Evolutionary conservation across 345 rosid species (phyloP), one percentile per base, ranked within the genome.

Genomic region (Arabidopsis arenosa): DNA sequence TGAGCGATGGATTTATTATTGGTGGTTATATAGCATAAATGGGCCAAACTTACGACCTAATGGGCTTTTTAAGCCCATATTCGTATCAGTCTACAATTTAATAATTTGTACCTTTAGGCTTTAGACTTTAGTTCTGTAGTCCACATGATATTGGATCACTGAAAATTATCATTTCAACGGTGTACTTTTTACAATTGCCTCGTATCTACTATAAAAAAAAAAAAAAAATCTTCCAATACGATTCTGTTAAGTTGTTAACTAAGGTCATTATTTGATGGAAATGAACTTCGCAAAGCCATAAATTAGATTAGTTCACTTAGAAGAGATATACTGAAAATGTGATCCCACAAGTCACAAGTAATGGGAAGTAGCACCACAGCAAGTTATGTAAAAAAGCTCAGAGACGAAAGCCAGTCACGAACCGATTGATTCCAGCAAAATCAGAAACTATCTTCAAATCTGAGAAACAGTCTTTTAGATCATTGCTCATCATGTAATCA

Each of bases 391-490:
- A 72, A 57, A 40, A 28, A 28, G 33, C 65, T 84, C 80, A 83
- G 54, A 9, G 79, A 48, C 75, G 85, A 74, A 89, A 85, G 36
- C 92, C 97, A 33, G 88, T 86, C 62, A 89, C 83, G 53, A 90
- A 92, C 55, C 92, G 85, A 59, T 59, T 73, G 54, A 90, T 77
- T 30, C 93, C 97, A 68, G 88, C 88, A 75, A 85, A 92, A 81
- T 94, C 98, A 6, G 89, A 68, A 66, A 85, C 88, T 11, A 82
- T 66, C 49, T 73, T 78, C 52, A 88, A 47, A 75, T 86, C 81
- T 75, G 79, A 80, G 75, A 95, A 89, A 81, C 80, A 62, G 65
- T 81, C 78, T 9, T 36, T 60, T 43, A 68, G 70, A 66, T 35
- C 74, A 63, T 51, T 83, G 58, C 73, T 75, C 75, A 76, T 76